phyloP scores from a whole-genome alignment of 1,284 basidiomycete species.

The Heterobasidion parviporum region DNA sequence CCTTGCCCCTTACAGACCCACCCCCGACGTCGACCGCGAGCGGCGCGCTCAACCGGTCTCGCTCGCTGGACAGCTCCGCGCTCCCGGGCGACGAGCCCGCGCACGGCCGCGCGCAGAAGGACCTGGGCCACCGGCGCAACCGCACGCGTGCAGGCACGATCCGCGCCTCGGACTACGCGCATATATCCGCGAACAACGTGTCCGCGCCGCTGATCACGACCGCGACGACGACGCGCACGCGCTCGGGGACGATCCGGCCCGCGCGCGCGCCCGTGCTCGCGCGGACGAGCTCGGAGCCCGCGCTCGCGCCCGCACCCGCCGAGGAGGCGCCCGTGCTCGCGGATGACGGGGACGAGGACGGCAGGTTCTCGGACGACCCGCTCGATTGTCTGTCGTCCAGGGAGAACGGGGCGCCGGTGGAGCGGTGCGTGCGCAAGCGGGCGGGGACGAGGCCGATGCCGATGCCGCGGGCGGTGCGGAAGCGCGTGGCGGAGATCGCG shows the following conservation, averaged over 20 bases:
- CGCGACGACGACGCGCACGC: constrained; percentile 8
- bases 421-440: not conserved
- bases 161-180: constrained; percentile 34
- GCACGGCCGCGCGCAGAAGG: constrained; percentile 4
- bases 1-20: not conserved
- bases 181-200: constrained; percentile 7
- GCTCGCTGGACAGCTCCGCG: constrained; percentile 6
- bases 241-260: constrained; percentile 13
- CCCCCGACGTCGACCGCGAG: not conserved
- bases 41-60: constrained; percentile 3
- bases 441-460: not conserved
- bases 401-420: not conserved
- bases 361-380: not conserved
- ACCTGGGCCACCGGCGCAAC: constrained; percentile 23
- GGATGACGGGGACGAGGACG: not conserved
- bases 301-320: not conserved
- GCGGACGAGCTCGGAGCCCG: not conserved
- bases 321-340: not conserved
- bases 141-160: constrained; percentile 40
- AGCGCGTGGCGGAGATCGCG: not conserved
- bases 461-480: not conserved
- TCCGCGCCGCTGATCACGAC: not conserved
- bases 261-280: constrained; percentile 3
- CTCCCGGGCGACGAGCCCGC: not conserved
- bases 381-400: not conserved